Conservation (phyloP, 1,284 basidiomycete genomes). For the Bondarzewia mesenterica region DNA sequence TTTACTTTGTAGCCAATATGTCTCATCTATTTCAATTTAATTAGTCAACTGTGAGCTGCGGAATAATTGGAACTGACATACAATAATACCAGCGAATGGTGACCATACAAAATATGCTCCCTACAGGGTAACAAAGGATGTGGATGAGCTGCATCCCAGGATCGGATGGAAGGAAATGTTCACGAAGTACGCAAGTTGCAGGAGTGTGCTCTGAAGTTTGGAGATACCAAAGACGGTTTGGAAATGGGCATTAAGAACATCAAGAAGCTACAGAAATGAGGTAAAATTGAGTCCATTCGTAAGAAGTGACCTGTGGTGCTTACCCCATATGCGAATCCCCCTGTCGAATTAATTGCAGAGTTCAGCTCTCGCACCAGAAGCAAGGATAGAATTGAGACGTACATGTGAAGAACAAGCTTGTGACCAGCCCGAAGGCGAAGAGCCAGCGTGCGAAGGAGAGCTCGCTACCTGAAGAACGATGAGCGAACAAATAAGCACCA, state of each 20-base stretch:
- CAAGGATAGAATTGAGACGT: constrained; percentile 18
- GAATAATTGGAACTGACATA: constrained; percentile 25
- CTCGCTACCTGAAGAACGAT: constrained; percentile 19
- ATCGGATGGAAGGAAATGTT: not conserved
- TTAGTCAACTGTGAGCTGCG: too few species aligned
- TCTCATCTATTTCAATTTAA: too few species aligned
- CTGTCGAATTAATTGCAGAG: constrained; percentile 17
- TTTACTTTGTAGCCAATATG: constrained; percentile 51
- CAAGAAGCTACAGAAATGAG: constrained; percentile 52
- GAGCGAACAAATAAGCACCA: not conserved
- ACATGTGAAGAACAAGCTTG: constrained; percentile 79
- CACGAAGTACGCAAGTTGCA: constrained; percentile 82
- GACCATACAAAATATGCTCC: constrained; percentile 64
- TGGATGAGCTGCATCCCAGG: constrained; percentile 3
- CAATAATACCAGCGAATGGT: constrained; percentile 49
- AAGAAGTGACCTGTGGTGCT: constrained; percentile 15
- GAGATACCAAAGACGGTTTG: constrained; percentile 64
- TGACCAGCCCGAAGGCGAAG: constrained; percentile 65
- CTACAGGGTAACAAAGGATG: constrained; percentile 17
- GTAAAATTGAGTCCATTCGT: constrained; percentile 6
- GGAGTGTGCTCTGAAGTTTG: constrained; percentile 73
- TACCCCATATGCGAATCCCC: constrained; percentile 72
- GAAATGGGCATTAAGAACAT: constrained; percentile 81
- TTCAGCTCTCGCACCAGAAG: not conserved
- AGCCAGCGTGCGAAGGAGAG: constrained; percentile 38